These are phyloP conservation scores for Inga leiocalycina DNA, from an alignment of 306 rosid species.

Conservation along the genomic window DNA sequence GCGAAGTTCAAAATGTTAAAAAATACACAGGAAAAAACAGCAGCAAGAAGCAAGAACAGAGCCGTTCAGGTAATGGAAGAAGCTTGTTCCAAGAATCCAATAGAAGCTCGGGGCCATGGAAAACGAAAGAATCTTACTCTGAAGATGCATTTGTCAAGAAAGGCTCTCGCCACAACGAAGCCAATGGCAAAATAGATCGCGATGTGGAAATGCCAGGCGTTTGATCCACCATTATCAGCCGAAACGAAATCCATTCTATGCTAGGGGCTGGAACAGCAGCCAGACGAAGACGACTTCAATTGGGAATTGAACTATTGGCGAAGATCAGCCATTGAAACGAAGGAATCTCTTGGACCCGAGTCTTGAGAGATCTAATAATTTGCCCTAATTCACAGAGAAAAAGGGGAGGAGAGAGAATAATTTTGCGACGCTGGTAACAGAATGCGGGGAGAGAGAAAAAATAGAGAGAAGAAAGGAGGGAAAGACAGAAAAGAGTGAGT, in stretches of 20 bases:
- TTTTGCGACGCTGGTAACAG: not conserved
- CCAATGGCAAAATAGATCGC: conserved; percentile 67
- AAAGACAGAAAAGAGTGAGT: not conserved
- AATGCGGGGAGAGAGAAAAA: not conserved
- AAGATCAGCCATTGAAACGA: conserved; percentile 31
- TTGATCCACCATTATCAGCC: conserved; percentile 45
- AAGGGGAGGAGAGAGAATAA: not conserved
- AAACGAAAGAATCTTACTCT: conserved; percentile 57
- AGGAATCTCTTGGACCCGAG: not conserved
- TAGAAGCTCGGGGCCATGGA: not conserved
- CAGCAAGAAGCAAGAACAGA: conserved; percentile 18
- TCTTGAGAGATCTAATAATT: conserved; percentile 1
- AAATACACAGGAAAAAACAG: not conserved
- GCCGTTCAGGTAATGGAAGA: not conserved
- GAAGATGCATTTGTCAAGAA: conserved; percentile 75
- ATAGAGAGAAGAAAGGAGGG: not conserved
- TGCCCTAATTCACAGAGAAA: conserved; percentile 19
- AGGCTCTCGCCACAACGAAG: conserved; percentile 55
- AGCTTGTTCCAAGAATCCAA: not conserved
- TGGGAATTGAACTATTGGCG: conserved; percentile 2
- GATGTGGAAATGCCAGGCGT: conserved; percentile 55
- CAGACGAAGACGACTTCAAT: conserved; percentile 38
- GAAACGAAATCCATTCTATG: conserved; percentile 75
- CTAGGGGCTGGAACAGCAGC: conserved; percentile 25
- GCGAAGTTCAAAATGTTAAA: not conserved